Evolutionary conservation across 1,139 yeast genomes (phyloP), one percentile per base, ranked within the genome.

Genomic region (Ogataea hybrid): DNA sequence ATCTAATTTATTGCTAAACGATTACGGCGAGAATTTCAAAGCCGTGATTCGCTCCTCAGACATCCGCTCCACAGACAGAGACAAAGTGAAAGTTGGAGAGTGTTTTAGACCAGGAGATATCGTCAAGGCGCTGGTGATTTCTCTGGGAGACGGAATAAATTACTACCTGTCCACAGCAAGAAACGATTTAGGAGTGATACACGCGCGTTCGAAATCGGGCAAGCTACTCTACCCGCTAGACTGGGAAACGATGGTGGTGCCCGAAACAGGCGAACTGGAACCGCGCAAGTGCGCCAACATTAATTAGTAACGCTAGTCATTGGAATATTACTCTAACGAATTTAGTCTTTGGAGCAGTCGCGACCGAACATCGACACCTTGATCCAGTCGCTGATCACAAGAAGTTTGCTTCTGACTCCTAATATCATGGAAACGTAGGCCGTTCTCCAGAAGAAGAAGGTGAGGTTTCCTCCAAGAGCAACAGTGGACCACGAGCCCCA

Each of bases 181-280:
- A 52, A 88, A 92, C 62, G 96, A 92, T 56, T 70, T 90, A 39
- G 99, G 99, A 2, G 98, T 92, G 3, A 81, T 94, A 1, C 86
- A 90, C 62, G 97, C 98, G 8, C 80, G 73, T 53, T 71, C 79
- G 37, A 73, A 71, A 45, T 77, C 83, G 8, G 97, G 96, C 2
- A 81, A 77, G 37, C 68, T 83, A 47, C 81, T 94, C 92, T 84
- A 81, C 55, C 95, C 98, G 3, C 65, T 89, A 28, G 97, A 92
- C 65, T 94, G 98, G 97, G 90, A 89, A 64, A 85, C 89, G 9
- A 92, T 94, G 97, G 75, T 84, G 36, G 81, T 87, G 50, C 80
- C 82, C 4, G 69, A 67, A 32, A 79, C 89, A 4, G 97, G 97
- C 1, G 75, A 73, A 16, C 65, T 79, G 20, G 97, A 90, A 58